Conservation (phyloP, 768 basidiomycete genomes). For the Suillus spraguei region DNA sequence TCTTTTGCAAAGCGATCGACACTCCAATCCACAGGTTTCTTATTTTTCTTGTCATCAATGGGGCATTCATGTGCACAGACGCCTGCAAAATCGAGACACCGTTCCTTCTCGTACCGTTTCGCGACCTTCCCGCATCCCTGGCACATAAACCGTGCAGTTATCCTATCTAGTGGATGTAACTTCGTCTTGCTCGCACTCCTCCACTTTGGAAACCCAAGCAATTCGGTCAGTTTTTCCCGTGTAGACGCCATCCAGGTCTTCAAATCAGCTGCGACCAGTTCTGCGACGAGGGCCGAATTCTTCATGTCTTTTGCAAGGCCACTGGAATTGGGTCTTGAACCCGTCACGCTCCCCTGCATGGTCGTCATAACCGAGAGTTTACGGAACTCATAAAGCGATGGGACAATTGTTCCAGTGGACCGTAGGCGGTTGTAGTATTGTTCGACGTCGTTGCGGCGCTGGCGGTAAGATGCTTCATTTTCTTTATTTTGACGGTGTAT, state of each 20-base stretch:
- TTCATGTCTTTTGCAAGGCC: slow-evolving; percentile 30
- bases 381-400: slow-evolving; percentile 50
- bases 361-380: slow-evolving; percentile 46
- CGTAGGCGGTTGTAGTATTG: slow-evolving; percentile 49
- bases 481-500: slow-evolving; percentile 30
- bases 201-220: slow-evolving; percentile 56
- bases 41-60: slow-evolving; percentile 24
- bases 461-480: slow-evolving; percentile 28
- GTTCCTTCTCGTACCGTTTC: slow-evolving; percentile 38
- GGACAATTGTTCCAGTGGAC: slow-evolving; percentile 39
- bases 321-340: slow-evolving; percentile 4
- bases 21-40: slow-evolving; percentile 43
- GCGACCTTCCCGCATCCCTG: slow-evolving; percentile 46
- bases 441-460: slow-evolving; percentile 38
- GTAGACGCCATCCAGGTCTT: slow-evolving; percentile 50
- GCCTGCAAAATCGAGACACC: slow-evolving; percentile 56
- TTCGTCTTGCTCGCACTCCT: slow-evolving; percentile 45
- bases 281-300: slow-evolving; percentile 32
- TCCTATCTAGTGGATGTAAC: slow-evolving; percentile 58
- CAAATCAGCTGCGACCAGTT: slow-evolving; percentile 47
- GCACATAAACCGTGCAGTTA: slow-evolving; percentile 64
- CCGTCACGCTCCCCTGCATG: slow-evolving; percentile 24
- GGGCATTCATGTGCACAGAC: slow-evolving; percentile 63
- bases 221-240: slow-evolving; percentile 42
- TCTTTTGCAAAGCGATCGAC: slow-evolving; percentile 59